These are phyloP conservation scores for Nidula microcarpa DNA, from an alignment of 768 basidiomycete species.

Conservation along the genomic window DNA sequence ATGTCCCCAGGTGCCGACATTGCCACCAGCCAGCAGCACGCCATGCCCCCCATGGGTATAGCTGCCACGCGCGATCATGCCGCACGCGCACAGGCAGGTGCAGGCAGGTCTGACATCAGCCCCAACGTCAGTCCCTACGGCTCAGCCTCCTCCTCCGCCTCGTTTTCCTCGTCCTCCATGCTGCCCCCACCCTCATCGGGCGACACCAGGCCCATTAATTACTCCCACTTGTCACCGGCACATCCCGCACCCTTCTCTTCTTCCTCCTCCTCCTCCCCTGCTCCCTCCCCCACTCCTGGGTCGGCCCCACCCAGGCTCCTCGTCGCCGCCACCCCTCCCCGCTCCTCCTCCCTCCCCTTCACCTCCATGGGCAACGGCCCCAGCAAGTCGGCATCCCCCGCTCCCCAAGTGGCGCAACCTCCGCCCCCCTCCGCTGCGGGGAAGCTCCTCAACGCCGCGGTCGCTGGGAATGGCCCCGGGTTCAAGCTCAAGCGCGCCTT, in stretches of 20 bases:
- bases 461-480: conserved; percentile 40
- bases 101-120: conserved; percentile 15
- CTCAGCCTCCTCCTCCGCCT: conserved; percentile 35
- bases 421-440: conserved; percentile 17
- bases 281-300: background rate
- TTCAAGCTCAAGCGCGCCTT: conserved; percentile 58
- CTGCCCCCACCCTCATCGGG: conserved; percentile 28
- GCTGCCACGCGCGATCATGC: conserved; percentile 3
- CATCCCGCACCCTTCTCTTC: background rate
- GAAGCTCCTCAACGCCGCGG: conserved; percentile 32
- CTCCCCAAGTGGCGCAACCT: conserved; percentile 12
- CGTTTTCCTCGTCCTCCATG: conserved; percentile 32
- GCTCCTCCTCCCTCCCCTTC: conserved; percentile 20
- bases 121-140: conserved; percentile 33
- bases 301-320: background rate
- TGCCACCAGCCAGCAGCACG: conserved; percentile 1
- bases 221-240: conserved; percentile 7
- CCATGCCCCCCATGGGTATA: conserved; percentile 10
- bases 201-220: conserved; percentile 30
- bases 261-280: background rate
- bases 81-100: conserved; percentile 8
- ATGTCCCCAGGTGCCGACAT: conserved; percentile 11
- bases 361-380: conserved; percentile 20
- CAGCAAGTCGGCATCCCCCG: conserved; percentile 15
- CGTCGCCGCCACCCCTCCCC: conserved; percentile 9